Conservation (phyloP, 1,284 basidiomycete genomes). For the Xerocomus nothofagi region DNA sequence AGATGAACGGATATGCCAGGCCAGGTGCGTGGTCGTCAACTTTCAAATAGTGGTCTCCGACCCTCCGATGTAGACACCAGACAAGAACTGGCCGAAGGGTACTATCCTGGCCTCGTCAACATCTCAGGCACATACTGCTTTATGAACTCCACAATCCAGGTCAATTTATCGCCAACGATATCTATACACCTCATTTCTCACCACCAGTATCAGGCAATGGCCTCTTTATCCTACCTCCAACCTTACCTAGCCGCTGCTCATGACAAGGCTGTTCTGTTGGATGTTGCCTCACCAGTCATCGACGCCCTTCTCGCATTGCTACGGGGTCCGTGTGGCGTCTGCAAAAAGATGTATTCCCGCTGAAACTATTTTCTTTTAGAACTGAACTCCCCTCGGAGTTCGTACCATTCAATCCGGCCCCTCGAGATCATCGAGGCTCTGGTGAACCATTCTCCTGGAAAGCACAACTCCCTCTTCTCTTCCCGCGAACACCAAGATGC, state of each 20-base stretch:
- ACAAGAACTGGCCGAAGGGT: conserved; percentile 40
- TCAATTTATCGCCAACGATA: conserved; percentile 33
- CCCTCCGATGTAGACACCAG: conserved; percentile 19
- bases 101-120: conserved; percentile 88
- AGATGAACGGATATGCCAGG: conserved; percentile 39
- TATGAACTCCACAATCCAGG: conserved; percentile 92
- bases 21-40: conserved; percentile 22
- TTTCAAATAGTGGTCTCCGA: not conserved
- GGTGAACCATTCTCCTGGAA: conserved; percentile 53
- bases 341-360: conserved; percentile 5
- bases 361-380: conserved; percentile 42
- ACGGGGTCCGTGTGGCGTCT: conserved; percentile 45
- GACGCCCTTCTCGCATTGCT: conserved; percentile 74
- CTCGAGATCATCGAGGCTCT: conserved; percentile 71
- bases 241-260: conserved; percentile 74
- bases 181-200: conserved; percentile 13
- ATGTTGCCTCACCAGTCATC: conserved; percentile 81
- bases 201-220: conserved; percentile 60
- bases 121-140: conserved; percentile 95
- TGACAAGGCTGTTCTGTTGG: conserved; percentile 68
- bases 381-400: conserved; percentile 68
- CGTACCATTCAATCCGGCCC: conserved; percentile 65
- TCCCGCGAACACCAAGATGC: conserved; percentile 94
- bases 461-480: conserved; percentile 66
- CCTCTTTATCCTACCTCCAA: conserved; percentile 77